Base-by-base conservation (phyloP, 305 asterid species). In the Ruellia speciosa region DNA sequence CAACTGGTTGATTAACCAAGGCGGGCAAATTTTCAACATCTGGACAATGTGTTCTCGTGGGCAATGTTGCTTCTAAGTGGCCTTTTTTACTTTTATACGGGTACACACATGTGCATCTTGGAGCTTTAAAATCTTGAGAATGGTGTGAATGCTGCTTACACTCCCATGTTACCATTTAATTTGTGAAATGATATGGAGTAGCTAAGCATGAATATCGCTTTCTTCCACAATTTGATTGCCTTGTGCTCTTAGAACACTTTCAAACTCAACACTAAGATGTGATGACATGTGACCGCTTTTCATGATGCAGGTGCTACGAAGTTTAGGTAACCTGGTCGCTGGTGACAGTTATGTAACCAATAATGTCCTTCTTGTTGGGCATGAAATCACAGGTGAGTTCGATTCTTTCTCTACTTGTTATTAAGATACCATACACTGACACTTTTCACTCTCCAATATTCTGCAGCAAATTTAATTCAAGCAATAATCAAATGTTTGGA, bases 301-400 rank as follows among this genome's bases (percentile, higher is more conserved):
- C 41, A 24, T 68, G 20, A 19, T 58, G 40, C 70, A 92, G 99
- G 82, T 86, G 63, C 80, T 92, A 14, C 81, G 99, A 65, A 77
- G 95, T 74, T 75, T 88, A 74, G 99, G 99, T 45, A 92, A 92
- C 78, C 89, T 92, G 56, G 90, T 88, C 71, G 96, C 97, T 59
- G 92, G 89, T 56, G 97, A 92, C 65, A 66, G 83, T 55, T 70
- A 66, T 57, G 67, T 76, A 59, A 77, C 83, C 8, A 78, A 77
- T 61, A 74, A 65, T 67, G 62, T 81, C 71, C 82, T 84, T 67
- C 77, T 79, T 54, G 64, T 76, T 67, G 90, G 90, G 59, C 78
- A 71, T 64, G 85, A 70, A 53, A 79, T 83, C 68, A 82, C 97
- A 72, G 95, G 98, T 74, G 62, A 76, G 85, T 67, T 58, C 43